These are phyloP conservation scores for Colletotrichum euphorbiae DNA, from an alignment of 2,329 filamentous ascomycete species.

Conservation along the genomic window DNA sequence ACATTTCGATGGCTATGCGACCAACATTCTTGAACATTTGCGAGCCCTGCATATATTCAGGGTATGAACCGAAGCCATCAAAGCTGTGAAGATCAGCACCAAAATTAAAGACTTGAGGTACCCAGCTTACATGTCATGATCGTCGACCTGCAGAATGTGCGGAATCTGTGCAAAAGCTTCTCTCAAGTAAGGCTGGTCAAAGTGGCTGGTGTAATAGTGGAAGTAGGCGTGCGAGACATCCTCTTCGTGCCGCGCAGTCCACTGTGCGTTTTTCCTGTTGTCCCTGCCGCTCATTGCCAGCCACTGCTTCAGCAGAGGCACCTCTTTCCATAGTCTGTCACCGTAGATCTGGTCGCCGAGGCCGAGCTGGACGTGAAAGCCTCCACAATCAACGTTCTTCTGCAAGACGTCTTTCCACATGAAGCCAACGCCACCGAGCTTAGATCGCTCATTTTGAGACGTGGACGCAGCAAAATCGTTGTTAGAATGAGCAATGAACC, in stretches of 20 bases:
- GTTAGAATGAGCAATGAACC: slow-evolving; percentile 94
- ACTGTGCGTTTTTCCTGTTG: slow-evolving; percentile 87
- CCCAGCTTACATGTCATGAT: slow-evolving; percentile 91
- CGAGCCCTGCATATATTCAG: slow-evolving; percentile 97
- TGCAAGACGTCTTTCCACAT: slow-evolving; percentile 99
- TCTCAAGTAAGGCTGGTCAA: slow-evolving; percentile 93
- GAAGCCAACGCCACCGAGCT: slow-evolving; percentile 88
- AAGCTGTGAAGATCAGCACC: slow-evolving; percentile 69
- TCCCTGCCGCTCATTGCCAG: slow-evolving; percentile 92
- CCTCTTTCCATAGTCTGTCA: slow-evolving; percentile 95
- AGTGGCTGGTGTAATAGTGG: slow-evolving; percentile 98
- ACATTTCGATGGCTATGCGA: slow-evolving; percentile 95
- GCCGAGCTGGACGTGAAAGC: slow-evolving; percentile 94
- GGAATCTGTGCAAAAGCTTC: slow-evolving; percentile 99
- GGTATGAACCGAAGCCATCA: slow-evolving; percentile 96
- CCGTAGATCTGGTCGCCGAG: slow-evolving; percentile 96
- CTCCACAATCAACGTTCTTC: slow-evolving; percentile 95
- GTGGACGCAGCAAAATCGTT: slow-evolving; percentile 95
- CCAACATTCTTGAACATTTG: slow-evolving; percentile 99
- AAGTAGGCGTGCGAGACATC: slow-evolving; percentile 97
- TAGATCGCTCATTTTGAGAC: slow-evolving; percentile 84
- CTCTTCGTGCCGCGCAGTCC: slow-evolving; percentile 95
- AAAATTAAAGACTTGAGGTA: neutral
- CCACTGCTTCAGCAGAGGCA: slow-evolving; percentile 95
- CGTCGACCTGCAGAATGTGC: slow-evolving; percentile 91